Percentiles rank a stretch among this genome's conserved stretches.
Conservation (phyloP, 306 rosid species). For the Cucurbita ficifolia region DNA sequence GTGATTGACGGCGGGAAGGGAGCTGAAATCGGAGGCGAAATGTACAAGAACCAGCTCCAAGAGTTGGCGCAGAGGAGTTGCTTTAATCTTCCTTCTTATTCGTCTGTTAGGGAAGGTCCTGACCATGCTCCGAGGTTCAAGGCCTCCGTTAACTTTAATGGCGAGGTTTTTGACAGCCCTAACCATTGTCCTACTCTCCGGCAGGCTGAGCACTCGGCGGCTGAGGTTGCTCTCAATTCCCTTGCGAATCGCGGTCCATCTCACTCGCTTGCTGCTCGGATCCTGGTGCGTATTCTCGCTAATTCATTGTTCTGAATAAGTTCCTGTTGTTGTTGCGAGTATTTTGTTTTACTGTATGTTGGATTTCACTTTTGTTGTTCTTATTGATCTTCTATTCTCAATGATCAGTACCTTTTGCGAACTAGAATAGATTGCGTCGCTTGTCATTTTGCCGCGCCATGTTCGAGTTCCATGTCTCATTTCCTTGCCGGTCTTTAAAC, state of each 20-base stretch:
- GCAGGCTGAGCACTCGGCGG: constrained; percentile 97
- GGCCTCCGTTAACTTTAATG: constrained; percentile 88
- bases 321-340: background rate
- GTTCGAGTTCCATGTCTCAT: background rate
- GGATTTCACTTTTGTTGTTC: background rate
- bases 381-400: background rate
- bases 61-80: constrained; percentile 99
- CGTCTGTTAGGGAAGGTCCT: constrained; percentile 92
- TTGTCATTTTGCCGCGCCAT: background rate
- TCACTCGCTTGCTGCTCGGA: constrained; percentile 82
- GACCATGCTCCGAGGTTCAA: constrained; percentile 99
- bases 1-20: background rate
- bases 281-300: constrained; percentile 39
- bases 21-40: constrained; percentile 21
- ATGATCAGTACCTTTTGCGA: background rate
- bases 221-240: constrained; percentile 88
- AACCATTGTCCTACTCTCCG: constrained; percentile 80
- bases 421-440: background rate
- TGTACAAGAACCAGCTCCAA: constrained; percentile 99
- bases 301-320: background rate
- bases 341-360: background rate
- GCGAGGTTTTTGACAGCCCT: constrained; percentile 89
- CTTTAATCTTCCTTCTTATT: constrained; percentile 90
- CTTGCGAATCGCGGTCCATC: constrained; percentile 88
- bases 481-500: background rate